Evolutionary conservation across 1,284 basidiomycete genomes (phyloP).

Genomic region (Naganishia sp.): DNA sequence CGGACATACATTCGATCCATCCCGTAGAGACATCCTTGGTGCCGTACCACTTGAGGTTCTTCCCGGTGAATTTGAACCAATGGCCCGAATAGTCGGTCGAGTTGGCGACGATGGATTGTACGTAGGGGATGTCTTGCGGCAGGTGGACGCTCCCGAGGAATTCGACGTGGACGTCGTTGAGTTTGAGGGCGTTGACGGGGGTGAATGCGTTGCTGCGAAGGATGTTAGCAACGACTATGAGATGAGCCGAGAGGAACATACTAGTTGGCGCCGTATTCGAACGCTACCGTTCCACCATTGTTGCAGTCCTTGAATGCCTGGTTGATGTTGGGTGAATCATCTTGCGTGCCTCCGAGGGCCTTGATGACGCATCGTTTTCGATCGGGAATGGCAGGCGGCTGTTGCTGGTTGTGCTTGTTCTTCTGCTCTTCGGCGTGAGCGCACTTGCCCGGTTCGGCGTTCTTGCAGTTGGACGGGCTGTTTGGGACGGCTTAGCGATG

Average conservation of each 20-base stretch:
- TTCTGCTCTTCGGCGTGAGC: slow-evolving; percentile 17
- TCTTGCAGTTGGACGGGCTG: slow-evolving; percentile 18
- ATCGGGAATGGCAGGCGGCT: background rate
- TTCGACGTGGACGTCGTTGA: slow-evolving; percentile 55
- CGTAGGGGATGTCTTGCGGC: slow-evolving; percentile 55
- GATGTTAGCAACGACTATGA: background rate
- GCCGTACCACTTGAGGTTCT: slow-evolving; percentile 35
- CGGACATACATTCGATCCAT: slow-evolving; percentile 44
- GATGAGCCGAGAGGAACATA: slow-evolving; percentile 22
- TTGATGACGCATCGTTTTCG: slow-evolving; percentile 26
- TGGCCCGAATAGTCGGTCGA: slow-evolving; percentile 47
- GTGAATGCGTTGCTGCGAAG: slow-evolving; percentile 38
- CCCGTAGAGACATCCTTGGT: slow-evolving; percentile 37
- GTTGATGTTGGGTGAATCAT: slow-evolving; percentile 55
- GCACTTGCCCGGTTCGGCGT: slow-evolving; percentile 16
- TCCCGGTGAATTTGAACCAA: slow-evolving; percentile 38
- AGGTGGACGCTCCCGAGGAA: slow-evolving; percentile 57
- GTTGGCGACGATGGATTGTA: slow-evolving; percentile 48
- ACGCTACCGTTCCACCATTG: slow-evolving; percentile 54
- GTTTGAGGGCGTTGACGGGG: slow-evolving; percentile 35
- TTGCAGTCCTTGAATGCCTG: slow-evolving; percentile 54
- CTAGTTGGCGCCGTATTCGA: slow-evolving; percentile 54
- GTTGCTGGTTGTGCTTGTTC: slow-evolving; percentile 7
- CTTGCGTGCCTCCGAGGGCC: slow-evolving; percentile 32
- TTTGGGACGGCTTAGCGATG: background rate